Conservation (phyloP, 2,329 filamentous ascomycete species). For the Scorias spongiosa region DNA sequence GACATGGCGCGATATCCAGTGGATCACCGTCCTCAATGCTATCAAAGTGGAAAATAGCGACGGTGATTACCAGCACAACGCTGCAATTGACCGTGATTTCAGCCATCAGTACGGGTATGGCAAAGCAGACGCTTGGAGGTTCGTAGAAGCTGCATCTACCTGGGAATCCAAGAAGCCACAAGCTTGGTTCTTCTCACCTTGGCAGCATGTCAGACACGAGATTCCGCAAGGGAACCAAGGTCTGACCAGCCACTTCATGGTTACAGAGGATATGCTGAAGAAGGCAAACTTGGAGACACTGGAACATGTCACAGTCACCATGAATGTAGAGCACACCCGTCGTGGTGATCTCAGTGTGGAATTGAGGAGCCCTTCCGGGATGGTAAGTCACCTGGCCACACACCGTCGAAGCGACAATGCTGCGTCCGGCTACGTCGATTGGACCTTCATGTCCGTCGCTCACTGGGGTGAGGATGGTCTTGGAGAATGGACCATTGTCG, state of each 20-base stretch:
- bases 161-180: slow-evolving; percentile 89
- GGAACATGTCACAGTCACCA: slow-evolving; percentile 93
- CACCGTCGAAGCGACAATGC: slow-evolving; percentile 55
- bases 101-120: slow-evolving; percentile 94
- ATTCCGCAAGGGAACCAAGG: slow-evolving; percentile 79
- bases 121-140: slow-evolving; percentile 75
- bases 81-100: slow-evolving; percentile 67
- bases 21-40: slow-evolving; percentile 72
- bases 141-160: slow-evolving; percentile 71
- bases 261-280: slow-evolving; percentile 67
- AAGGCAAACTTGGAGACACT: slow-evolving; percentile 70
- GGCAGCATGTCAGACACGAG: slow-evolving; percentile 72
- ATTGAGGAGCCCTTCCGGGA: slow-evolving; percentile 64
- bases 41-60: slow-evolving; percentile 58
- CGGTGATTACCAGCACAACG: slow-evolving; percentile 62
- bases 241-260: slow-evolving; percentile 62
- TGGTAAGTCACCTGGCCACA: slow-evolving; percentile 72
- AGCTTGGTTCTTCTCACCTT: slow-evolving; percentile 85
- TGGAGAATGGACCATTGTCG: slow-evolving; percentile 79
- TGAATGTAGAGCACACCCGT: slow-evolving; percentile 81
- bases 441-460: slow-evolving; percentile 97
- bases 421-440: slow-evolving; percentile 65
- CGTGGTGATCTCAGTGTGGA: slow-evolving; percentile 90
- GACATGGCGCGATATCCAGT: slow-evolving; percentile 88
- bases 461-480: slow-evolving; percentile 88